Evolutionary conservation across 2,329 filamentous ascomycete species (phyloP).

Genomic region (Periconia sp.): DNA sequence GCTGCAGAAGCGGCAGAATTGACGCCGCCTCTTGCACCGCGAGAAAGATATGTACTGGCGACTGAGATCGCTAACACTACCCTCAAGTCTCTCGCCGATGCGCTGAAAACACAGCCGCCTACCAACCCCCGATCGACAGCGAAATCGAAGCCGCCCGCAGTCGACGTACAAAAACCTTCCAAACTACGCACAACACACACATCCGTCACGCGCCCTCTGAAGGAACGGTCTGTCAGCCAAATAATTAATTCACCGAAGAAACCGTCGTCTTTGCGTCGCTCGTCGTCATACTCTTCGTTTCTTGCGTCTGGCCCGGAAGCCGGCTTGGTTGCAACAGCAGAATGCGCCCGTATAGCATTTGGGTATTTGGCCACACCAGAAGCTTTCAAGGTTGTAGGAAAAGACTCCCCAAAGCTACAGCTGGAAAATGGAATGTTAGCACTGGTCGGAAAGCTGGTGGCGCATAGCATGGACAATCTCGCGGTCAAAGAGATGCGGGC

Average conservation of each 20-base stretch:
- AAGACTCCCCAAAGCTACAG: conserved; percentile 67
- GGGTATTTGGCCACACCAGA: conserved; percentile 66
- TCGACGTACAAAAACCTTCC: conserved; percentile 28
- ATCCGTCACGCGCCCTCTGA: conserved; percentile 65
- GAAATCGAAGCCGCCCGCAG: conserved; percentile 27
- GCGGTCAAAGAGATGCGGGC: conserved; percentile 72
- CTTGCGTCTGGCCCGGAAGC: conserved; percentile 33
- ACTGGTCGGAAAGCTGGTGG: conserved; percentile 69
- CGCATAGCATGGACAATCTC: conserved; percentile 68
- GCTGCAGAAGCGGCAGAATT: conserved; percentile 47
- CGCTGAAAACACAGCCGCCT: conserved; percentile 58
- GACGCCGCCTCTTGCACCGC: conserved; percentile 52
- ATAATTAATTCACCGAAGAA: conserved; percentile 60
- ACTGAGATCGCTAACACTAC: conserved; percentile 75
- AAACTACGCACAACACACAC: conserved; percentile 22
- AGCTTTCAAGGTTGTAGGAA: conserved; percentile 55
- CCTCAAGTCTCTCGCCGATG: conserved; percentile 72
- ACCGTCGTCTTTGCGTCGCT: conserved; percentile 37
- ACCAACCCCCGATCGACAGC: conserved; percentile 18
- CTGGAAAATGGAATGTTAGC: conserved; percentile 76
- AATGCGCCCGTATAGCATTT: conserved; percentile 74
- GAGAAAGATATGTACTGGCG: conserved; percentile 70
- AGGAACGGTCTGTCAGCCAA: conserved; percentile 67
- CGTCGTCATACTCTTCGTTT: conserved; percentile 44
- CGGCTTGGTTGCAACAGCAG: conserved; percentile 62